Conservation (phyloP, 2,329 filamentous ascomycete species). For the Trichophyton mentagrophytes region DNA sequence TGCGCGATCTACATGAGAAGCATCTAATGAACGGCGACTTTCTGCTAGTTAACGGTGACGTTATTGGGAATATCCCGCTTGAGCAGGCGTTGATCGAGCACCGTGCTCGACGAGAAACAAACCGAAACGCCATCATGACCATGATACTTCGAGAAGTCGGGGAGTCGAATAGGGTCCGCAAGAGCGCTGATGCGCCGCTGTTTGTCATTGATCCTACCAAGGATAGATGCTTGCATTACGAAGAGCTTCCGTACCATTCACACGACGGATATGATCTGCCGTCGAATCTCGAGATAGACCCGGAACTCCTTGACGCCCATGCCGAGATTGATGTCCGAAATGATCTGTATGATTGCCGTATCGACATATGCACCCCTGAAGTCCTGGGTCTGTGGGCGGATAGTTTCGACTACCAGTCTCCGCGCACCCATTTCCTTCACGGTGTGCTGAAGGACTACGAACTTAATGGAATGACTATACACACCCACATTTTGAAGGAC, state of each 20-base stretch:
- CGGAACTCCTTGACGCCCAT: slow-evolving; percentile 60
- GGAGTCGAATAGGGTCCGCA: slow-evolving; percentile 61
- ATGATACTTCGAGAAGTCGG: slow-evolving; percentile 75
- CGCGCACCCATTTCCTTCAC: slow-evolving; percentile 75
- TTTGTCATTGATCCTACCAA: slow-evolving; percentile 76
- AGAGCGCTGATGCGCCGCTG: slow-evolving; percentile 60
- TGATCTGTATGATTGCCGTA: slow-evolving; percentile 84
- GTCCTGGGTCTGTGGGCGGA: slow-evolving; percentile 92
- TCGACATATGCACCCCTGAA: slow-evolving; percentile 95
- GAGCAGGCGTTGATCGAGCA: slow-evolving; percentile 66
- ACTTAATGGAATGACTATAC: slow-evolving; percentile 91
- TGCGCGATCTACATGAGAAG: slow-evolving; percentile 82
- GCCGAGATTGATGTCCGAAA: slow-evolving; percentile 69
- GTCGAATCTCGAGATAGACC: slow-evolving; percentile 55
- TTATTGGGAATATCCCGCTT: slow-evolving; percentile 81
- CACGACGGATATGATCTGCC: slow-evolving; percentile 39
- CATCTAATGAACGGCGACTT: slow-evolving; percentile 82
- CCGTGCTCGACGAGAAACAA: slow-evolving; percentile 62
- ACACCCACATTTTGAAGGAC: slow-evolving; percentile 70
- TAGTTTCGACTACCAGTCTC: slow-evolving; percentile 91
- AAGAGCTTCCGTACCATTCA: slow-evolving; percentile 65
- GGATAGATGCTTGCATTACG: slow-evolving; percentile 80
- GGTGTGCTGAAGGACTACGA: slow-evolving; percentile 95
- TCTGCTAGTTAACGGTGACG: slow-evolving; percentile 79
- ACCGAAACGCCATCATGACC: slow-evolving; percentile 97